A percentile compares a stretch with the other conserved stretches of the same genome.
These are phyloP conservation scores for Pyricularia grisea DNA, from an alignment of 2,329 filamentous ascomycete species.

Conservation along the genomic window DNA sequence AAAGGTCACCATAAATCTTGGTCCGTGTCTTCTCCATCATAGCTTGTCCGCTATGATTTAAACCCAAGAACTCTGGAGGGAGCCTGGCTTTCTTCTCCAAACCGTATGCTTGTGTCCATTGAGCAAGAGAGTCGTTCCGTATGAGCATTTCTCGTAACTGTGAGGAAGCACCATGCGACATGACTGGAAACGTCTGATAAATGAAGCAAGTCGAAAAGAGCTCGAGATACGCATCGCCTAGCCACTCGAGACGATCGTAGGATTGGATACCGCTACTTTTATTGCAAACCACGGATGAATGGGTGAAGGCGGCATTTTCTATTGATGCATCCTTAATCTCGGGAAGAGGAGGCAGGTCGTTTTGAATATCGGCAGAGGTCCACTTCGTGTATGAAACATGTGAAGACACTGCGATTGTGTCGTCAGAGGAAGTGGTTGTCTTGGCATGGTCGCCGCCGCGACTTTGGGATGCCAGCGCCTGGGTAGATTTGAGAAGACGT, in stretches of 20 bases:
- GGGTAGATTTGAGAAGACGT: slow-evolving; percentile 18
- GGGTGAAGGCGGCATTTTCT: slow-evolving; percentile 57
- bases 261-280: slow-evolving; percentile 28
- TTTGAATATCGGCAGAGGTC: slow-evolving; percentile 38
- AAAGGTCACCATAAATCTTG: slow-evolving; percentile 78
- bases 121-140: slow-evolving; percentile 67
- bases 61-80: slow-evolving; percentile 31
- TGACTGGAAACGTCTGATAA: slow-evolving; percentile 56
- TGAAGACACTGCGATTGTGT: slow-evolving; percentile 7
- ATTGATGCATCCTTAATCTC: slow-evolving; percentile 48
- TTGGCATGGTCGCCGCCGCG: background rate
- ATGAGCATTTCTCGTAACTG: slow-evolving; percentile 72
- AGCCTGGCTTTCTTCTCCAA: slow-evolving; percentile 56
- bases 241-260: slow-evolving; percentile 82
- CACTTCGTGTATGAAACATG: slow-evolving; percentile 31
- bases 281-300: slow-evolving; percentile 33
- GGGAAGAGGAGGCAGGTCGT: slow-evolving; percentile 48
- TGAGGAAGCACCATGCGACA: slow-evolving; percentile 59
- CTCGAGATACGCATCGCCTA: slow-evolving; percentile 78
- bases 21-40: slow-evolving; percentile 42
- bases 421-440: background rate
- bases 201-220: slow-evolving; percentile 64
- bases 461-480: background rate
- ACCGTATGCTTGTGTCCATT: slow-evolving; percentile 61
- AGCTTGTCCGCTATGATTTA: slow-evolving; percentile 24